Evolutionary conservation across 495 filamentous ascomycete species (phyloP).

Genomic region (Cercophora sp.): DNA sequence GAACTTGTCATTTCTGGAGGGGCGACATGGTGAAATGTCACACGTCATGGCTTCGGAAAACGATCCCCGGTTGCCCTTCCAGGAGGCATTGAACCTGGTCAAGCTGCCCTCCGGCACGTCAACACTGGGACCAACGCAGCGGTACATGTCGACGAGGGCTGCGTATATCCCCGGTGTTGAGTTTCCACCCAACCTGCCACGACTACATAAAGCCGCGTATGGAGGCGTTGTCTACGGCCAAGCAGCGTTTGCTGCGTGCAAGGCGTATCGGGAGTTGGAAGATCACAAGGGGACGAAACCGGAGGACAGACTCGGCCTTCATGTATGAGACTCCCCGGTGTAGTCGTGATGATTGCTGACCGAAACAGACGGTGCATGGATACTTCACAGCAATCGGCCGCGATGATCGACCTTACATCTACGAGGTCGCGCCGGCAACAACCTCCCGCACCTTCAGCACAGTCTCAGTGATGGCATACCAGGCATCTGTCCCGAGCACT

Average conservation of each 20-base stretch:
- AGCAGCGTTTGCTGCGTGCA: constrained; percentile 56
- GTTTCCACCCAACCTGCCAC: neutral
- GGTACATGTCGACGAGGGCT: constrained; percentile 36
- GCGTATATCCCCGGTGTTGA: constrained; percentile 27
- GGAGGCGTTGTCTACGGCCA: constrained; percentile 70
- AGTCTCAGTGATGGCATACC: constrained; percentile 54
- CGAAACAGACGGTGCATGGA: constrained; percentile 64
- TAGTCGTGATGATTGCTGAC: too few relatives aligned
- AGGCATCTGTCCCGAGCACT: constrained; percentile 37
- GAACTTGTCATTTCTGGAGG: too few relatives aligned
- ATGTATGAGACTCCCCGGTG: constrained; percentile 50
- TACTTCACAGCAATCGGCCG: constrained; percentile 59
- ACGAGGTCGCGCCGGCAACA: constrained; percentile 51
- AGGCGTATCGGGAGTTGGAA: constrained; percentile 41
- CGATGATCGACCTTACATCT: constrained; percentile 55
- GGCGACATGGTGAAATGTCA: too few relatives aligned
- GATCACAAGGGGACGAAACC: constrained; percentile 19
- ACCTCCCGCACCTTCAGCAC: constrained; percentile 56
- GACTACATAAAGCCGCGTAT: constrained; percentile 37
- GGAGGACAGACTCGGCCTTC: constrained; percentile 45
- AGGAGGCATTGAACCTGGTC: constrained; percentile 36
- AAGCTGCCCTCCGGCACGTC: constrained; percentile 24
- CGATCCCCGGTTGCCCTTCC: constrained; percentile 29
- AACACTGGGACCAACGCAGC: constrained; percentile 11
- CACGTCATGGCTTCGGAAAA: constrained; percentile 10